phyloP scores from a whole-genome alignment of 345 rosid species.

The Syzygium grande region DNA sequence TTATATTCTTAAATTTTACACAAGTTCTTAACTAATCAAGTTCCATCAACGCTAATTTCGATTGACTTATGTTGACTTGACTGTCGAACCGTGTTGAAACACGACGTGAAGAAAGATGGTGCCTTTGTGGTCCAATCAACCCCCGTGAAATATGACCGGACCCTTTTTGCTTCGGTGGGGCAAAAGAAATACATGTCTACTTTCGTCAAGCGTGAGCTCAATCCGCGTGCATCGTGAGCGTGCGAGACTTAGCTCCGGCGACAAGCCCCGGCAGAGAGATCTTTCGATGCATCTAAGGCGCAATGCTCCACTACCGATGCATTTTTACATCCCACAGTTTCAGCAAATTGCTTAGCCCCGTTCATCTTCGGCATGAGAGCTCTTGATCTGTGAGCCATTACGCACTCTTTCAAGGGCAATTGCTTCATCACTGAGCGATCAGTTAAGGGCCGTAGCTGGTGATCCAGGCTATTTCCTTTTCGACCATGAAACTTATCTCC shows the following conservation, averaged over 20 bases:
- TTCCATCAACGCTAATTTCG: fast-evolving
- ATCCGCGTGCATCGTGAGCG: background rate
- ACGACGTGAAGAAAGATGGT: background rate
- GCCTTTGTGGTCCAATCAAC: background rate
- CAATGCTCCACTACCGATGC: no score
- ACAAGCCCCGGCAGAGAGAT: background rate
- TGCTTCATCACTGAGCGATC: no score
- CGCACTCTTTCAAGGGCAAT: no score
- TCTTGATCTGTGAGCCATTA: no score
- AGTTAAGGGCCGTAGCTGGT: no score
- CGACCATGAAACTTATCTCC: no score
- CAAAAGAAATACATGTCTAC: no score
- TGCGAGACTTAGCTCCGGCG: background rate
- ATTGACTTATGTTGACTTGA: background rate
- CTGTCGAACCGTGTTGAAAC: fast-evolving
- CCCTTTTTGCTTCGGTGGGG: background rate
- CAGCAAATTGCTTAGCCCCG: no score
- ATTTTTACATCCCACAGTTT: no score
- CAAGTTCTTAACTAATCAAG: background rate
- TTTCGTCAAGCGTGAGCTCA: background rate
- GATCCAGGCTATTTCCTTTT: no score
- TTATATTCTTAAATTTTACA: background rate
- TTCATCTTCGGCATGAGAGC: no score
- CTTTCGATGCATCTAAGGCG: no score
- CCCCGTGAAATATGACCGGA: fast-evolving